Conservation (phyloP, 192 early-diverging fungal genomes). For the Fimicolochytrium jonesii region DNA sequence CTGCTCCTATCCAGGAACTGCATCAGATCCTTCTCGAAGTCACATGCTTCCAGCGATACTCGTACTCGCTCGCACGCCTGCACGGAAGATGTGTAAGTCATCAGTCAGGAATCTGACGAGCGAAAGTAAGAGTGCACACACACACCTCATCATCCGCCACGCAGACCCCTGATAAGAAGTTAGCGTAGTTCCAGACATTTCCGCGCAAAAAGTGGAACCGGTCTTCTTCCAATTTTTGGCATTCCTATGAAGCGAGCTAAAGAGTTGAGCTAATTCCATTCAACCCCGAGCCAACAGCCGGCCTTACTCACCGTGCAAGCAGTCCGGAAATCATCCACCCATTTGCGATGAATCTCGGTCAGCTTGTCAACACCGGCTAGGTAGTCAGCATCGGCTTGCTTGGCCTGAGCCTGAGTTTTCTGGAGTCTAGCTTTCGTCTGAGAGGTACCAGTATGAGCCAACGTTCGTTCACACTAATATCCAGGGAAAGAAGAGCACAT, state of each 20-base stretch:
- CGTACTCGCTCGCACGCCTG: constrained; percentile 52
- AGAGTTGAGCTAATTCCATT: too few relatives aligned
- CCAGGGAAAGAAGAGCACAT: too few relatives aligned
- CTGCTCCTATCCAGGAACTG: constrained; percentile 32
- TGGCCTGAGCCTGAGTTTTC: constrained; percentile 35
- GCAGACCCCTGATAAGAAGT: constrained; percentile 49
- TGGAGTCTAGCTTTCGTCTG: constrained; percentile 35
- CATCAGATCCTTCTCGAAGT: constrained; percentile 42
- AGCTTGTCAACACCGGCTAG: constrained; percentile 36
- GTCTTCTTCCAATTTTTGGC: constrained; percentile 51
- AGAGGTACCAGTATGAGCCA: too few relatives aligned
- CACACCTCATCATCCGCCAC: constrained; percentile 51
- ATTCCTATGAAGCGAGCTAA: constrained; percentile 38
- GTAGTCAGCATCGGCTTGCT: constrained; percentile 47
- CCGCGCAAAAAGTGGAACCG: constrained; percentile 46
- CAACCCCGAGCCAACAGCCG: too few relatives aligned
- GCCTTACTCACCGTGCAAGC: constrained; percentile 33
- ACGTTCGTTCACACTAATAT: too few relatives aligned
- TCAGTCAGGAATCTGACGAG: neutral
- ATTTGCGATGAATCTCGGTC: constrained; percentile 38
- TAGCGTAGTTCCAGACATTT: constrained; percentile 51
- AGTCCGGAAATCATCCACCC: constrained; percentile 41
- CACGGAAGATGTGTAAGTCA: neutral
- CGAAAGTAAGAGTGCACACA: too few relatives aligned
- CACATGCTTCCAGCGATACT: constrained; percentile 42